A percentile compares a stretch with the other conserved stretches of the same genome.
Conservation (phyloP, 2,329 filamentous ascomycete genomes). For the Pestalotiopsis fici region DNA sequence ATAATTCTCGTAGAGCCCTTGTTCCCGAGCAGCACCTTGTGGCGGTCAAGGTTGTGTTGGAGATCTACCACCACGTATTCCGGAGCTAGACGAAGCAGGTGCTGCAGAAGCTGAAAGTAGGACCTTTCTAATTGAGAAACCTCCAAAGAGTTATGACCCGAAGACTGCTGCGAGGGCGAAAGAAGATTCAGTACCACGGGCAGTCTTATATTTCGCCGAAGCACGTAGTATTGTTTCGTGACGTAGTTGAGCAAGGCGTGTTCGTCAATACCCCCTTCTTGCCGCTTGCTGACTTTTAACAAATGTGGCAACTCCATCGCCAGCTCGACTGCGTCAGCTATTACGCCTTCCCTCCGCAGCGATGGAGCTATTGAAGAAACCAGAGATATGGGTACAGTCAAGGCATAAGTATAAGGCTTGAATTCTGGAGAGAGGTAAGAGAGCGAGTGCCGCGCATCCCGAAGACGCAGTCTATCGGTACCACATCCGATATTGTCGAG, state of each 20-base stretch:
- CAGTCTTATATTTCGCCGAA: not conserved
- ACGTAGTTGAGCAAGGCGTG: not conserved
- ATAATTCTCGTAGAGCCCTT: not conserved
- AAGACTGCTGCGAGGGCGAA: not conserved
- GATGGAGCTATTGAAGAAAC: not conserved
- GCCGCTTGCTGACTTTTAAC: not conserved
- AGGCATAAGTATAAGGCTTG: not conserved
- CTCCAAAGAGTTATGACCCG: not conserved
- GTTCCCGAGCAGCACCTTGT: not conserved
- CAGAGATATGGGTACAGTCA: not conserved
- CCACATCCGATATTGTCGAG: not conserved
- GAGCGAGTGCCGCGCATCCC: not conserved
- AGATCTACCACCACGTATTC: not conserved
- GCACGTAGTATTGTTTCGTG: not conserved
- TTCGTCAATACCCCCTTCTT: not conserved
- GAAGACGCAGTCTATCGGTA: not conserved
- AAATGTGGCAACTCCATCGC: not conserved
- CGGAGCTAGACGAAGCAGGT: not conserved
- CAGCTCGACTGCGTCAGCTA: constrained; percentile 3
- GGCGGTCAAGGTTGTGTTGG: not conserved
- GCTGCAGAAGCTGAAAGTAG: not conserved
- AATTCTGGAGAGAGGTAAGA: not conserved
- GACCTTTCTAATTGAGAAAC: not conserved
- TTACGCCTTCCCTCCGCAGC: not conserved
- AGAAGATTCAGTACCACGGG: not conserved